phyloP scores from a whole-genome alignment of 129 eudicot species.

The Glebionis coronaria region DNA sequence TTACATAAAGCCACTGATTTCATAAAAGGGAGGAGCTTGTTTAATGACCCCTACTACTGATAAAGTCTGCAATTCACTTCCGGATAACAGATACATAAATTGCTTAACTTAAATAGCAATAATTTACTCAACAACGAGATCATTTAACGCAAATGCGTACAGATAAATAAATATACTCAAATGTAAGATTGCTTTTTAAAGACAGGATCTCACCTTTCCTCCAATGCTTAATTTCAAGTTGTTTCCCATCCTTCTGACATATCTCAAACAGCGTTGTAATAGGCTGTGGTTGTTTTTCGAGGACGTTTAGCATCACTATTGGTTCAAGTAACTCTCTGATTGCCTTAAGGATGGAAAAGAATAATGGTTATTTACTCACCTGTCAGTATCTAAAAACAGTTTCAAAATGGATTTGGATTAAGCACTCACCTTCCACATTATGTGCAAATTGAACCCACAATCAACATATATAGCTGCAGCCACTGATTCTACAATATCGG shows the following conservation, averaged over 20 bases:
- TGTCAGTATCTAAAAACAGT: background rate
- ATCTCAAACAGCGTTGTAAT: background rate
- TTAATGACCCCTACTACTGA: too few relatives aligned
- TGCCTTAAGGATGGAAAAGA: background rate
- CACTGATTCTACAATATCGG: background rate
- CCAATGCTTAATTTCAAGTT: background rate
- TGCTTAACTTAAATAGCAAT: too few relatives aligned
- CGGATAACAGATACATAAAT: too few relatives aligned
- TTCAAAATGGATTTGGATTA: background rate
- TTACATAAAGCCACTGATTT: too few relatives aligned
- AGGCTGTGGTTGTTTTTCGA: background rate
- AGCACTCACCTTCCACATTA: background rate
- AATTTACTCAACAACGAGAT: too few relatives aligned
- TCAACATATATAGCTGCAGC: background rate
- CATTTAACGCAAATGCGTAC: background rate
- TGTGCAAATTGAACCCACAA: background rate
- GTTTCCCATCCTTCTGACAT: background rate
- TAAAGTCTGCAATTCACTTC: too few relatives aligned
- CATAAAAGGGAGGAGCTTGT: too few relatives aligned
- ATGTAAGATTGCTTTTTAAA: background rate
- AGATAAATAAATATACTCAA: background rate
- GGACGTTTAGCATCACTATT: background rate
- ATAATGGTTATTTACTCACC: background rate
- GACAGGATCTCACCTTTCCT: background rate
- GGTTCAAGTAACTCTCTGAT: background rate